These are phyloP conservation scores for Cyberlindnera mycetangii DNA, from an alignment of 805 yeast species.

Conservation along the genomic window DNA sequence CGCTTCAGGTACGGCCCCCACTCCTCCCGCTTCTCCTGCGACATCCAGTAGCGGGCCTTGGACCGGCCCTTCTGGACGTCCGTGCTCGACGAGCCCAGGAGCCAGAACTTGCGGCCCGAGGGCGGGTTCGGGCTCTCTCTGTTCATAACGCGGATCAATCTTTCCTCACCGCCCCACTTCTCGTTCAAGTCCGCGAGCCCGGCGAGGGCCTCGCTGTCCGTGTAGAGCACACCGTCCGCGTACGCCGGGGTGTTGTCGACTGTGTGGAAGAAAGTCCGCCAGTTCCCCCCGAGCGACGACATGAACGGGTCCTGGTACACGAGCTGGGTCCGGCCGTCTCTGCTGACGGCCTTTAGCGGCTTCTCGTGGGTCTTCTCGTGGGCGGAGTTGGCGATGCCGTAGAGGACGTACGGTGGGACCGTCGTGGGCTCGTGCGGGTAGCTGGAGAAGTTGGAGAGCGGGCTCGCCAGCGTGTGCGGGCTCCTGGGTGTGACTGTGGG, in stretches of 20 bases:
- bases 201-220: constrained; percentile 25
- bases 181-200: constrained; percentile 42
- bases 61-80: constrained; percentile 41
- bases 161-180: constrained; percentile 70
- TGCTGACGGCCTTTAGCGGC: constrained; percentile 14
- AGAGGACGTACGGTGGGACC: constrained; percentile 65
- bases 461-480: constrained; percentile 2
- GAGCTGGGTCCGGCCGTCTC: constrained; percentile 4
- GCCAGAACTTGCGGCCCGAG: constrained; percentile 1
- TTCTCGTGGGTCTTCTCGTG: constrained; percentile 21
- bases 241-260: constrained; percentile 42
- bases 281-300: constrained; percentile 40
- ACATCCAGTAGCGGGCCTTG: constrained; percentile 68
- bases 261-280: constrained; percentile 49
- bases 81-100: constrained; percentile 3
- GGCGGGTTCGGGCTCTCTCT: constrained; percentile 28
- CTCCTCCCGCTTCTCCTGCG: constrained; percentile 56
- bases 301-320: constrained; percentile 33
- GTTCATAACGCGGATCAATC: constrained; percentile 51
- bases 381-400: constrained; percentile 38
- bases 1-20: constrained; percentile 61
- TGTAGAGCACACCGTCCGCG: constrained; percentile 24
- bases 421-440: constrained; percentile 40
- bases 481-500: not conserved
- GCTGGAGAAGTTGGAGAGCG: constrained; percentile 27